Percentiles rank a stretch among this genome's conserved stretches.
phyloP scores from a whole-genome alignment of 345 rosid species.

The Melaleuca quinquenervia region DNA sequence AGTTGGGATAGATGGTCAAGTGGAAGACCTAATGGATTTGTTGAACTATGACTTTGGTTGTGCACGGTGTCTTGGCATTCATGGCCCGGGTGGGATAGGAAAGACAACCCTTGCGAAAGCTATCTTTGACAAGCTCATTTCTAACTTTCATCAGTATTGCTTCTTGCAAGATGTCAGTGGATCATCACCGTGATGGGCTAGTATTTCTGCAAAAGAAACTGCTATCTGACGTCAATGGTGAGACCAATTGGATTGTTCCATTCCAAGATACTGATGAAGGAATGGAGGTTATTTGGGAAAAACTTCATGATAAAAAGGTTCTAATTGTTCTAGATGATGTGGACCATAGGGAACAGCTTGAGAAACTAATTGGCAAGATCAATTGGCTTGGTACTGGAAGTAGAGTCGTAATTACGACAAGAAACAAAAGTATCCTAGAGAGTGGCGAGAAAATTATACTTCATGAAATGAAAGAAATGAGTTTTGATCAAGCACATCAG shows the following conservation, averaged over 20 bases:
- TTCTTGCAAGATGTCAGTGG: fast-evolving
- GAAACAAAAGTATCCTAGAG: background rate
- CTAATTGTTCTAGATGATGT: background rate
- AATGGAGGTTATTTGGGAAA: background rate
- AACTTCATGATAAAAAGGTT: background rate
- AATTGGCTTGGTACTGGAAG: background rate
- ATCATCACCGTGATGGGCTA: background rate
- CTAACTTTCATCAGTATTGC: background rate
- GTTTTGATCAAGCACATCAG: background rate
- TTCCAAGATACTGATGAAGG: no score
- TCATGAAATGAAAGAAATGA: background rate
- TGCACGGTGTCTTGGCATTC: background rate
- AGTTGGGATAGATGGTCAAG: background rate
- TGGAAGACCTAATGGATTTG: background rate
- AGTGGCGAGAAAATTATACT: background rate
- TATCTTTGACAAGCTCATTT: background rate
- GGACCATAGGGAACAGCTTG: background rate
- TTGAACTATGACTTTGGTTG: background rate
- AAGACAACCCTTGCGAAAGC: background rate
- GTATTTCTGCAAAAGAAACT: background rate
- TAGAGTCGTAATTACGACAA: background rate
- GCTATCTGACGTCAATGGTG: background rate
- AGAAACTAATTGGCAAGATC: background rate
- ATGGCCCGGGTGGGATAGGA: background rate
- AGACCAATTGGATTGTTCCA: no score